Conservation (phyloP, 1,139 yeast genomes). For the Yamadazyma diospyri region DNA sequence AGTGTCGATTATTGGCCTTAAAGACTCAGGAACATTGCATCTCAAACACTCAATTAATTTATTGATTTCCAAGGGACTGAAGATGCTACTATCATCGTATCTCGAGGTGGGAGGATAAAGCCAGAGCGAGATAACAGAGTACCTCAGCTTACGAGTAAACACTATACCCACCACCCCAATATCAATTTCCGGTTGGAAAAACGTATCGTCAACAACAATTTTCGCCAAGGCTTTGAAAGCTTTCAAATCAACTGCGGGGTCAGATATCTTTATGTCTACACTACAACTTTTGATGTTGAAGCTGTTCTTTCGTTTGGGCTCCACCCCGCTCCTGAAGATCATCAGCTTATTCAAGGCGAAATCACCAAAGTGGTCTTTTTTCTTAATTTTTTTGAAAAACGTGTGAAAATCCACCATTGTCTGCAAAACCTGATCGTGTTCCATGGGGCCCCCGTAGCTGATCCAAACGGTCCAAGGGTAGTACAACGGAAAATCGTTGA, state of each 20-base stretch:
- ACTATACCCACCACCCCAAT: slow-evolving; percentile 16
- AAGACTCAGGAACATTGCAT: slow-evolving; percentile 8
- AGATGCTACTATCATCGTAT: slow-evolving; percentile 9
- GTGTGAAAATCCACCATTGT: slow-evolving; percentile 14
- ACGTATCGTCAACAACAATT: slow-evolving; percentile 13
- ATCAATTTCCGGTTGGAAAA: slow-evolving; percentile 15
- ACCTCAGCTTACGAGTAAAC: slow-evolving; percentile 14
- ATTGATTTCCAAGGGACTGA: slow-evolving; percentile 10
- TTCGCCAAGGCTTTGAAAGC: slow-evolving; percentile 12
- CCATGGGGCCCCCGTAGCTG: slow-evolving; percentile 9
- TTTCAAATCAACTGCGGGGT: slow-evolving; percentile 11
- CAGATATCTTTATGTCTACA: slow-evolving; percentile 14
- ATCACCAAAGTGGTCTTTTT: slow-evolving; percentile 3
- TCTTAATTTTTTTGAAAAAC: slow-evolving; percentile 9
- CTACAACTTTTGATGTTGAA: slow-evolving; percentile 10
- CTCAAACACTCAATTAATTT: slow-evolving; percentile 15
- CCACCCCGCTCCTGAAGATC: slow-evolving; percentile 16
- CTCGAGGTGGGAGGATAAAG: slow-evolving; percentile 15
- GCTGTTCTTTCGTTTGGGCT: slow-evolving; percentile 15
- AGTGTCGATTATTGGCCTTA: slow-evolving; percentile 7
- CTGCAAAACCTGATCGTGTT: slow-evolving; percentile 14
- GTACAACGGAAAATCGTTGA: slow-evolving; percentile 17
- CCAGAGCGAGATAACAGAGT: slow-evolving; percentile 23
- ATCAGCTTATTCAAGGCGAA: slow-evolving; percentile 9
- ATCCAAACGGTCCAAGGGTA: slow-evolving; percentile 21